Evolutionary conservation across 2,329 filamentous ascomycete genomes (phyloP).

Genomic region (Passalora sequoiae): DNA sequence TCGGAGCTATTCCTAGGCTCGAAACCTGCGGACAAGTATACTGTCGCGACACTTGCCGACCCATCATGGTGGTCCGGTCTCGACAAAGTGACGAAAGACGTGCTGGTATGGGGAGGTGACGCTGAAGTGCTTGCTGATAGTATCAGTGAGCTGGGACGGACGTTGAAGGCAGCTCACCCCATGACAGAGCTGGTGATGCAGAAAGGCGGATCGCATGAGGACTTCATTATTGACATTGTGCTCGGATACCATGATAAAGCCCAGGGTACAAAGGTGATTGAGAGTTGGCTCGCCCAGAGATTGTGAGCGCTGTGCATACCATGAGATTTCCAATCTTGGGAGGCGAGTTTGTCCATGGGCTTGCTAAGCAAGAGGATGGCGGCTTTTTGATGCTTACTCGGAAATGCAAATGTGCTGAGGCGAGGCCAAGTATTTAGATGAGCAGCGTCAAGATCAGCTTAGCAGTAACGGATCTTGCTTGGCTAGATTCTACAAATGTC

Average conservation of each 20-base stretch:
- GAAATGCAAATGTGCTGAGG: too few relatives aligned
- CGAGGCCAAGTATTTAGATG: too few relatives aligned
- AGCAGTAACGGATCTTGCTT: too few relatives aligned
- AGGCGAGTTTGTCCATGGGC: too few relatives aligned
- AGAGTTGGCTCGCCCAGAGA: conserved; percentile 37
- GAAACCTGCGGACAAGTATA: conserved; percentile 46
- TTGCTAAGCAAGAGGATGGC: too few relatives aligned
- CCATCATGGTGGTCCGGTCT: conserved; percentile 51
- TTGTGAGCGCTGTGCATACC: too few relatives aligned
- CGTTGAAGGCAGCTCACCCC: conserved; percentile 41
- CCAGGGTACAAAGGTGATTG: conserved; percentile 34
- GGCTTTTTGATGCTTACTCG: too few relatives aligned
- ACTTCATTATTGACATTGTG: conserved; percentile 39
- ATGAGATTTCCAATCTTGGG: too few relatives aligned
- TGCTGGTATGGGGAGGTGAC: conserved; percentile 52
- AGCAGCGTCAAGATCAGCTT: too few relatives aligned
- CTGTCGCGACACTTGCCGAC: conserved; percentile 47
- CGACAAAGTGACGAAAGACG: conserved; percentile 37
- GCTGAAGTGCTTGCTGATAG: conserved; percentile 55
- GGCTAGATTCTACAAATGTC: too few relatives aligned
- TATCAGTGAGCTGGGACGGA: conserved; percentile 48
- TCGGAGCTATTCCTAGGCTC: conserved; percentile 42
- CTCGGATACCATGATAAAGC: conserved; percentile 38
- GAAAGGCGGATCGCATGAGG: conserved; percentile 38
- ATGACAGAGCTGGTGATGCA: conserved; percentile 34